Percentiles rank a stretch among this genome's conserved stretches.
Evolutionary conservation across 371 early-diverging fungal species (phyloP).

Genomic region (Mucor sp.): DNA sequence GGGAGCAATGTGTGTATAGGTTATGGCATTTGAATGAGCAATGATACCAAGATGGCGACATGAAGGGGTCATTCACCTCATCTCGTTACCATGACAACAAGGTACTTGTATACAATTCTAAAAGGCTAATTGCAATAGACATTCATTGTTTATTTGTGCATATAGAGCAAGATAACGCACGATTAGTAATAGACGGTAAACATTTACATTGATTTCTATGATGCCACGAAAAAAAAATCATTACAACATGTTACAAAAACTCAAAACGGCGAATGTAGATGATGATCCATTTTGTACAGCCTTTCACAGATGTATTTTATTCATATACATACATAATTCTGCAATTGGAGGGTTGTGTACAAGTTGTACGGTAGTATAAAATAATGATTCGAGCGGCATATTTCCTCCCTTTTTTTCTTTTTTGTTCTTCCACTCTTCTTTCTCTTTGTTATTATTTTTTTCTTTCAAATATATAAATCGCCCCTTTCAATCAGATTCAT

Average conservation of each 20-base stretch:
- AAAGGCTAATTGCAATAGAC: background rate
- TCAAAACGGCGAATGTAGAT: background rate
- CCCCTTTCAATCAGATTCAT: background rate
- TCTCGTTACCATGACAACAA: background rate
- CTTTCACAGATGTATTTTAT: background rate
- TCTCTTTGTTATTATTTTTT: background rate
- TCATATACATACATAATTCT: background rate
- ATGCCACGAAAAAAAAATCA: background rate
- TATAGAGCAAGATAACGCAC: background rate
- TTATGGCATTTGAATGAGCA: background rate
- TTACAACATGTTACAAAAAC: background rate
- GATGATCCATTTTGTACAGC: background rate
- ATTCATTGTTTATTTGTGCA: background rate
- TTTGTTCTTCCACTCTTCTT: background rate
- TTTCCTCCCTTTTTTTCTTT: slow-evolving; percentile 5
- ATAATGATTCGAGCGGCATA: slow-evolving; percentile 1
- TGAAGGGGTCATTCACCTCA: background rate
- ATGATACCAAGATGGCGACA: background rate
- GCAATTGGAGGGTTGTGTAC: background rate
- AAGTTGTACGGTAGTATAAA: background rate
- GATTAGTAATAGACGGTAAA: background rate
- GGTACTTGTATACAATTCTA: background rate
- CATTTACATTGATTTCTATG: background rate
- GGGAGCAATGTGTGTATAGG: background rate
- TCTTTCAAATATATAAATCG: background rate